Conservation (phyloP, 2,329 filamentous ascomycete genomes). For the Fusarium caatingaense region DNA sequence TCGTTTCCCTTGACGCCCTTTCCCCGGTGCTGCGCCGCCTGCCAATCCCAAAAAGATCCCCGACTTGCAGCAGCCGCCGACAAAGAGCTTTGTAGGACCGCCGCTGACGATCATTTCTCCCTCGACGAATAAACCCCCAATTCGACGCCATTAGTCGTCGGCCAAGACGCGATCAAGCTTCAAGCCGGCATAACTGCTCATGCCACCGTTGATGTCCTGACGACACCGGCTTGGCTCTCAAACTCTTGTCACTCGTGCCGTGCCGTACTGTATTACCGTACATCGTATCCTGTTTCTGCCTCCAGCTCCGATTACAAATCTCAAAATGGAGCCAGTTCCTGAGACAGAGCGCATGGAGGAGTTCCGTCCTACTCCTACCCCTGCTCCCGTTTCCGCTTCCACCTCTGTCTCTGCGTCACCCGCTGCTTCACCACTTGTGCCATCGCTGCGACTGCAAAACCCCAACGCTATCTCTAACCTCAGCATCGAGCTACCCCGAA, state of each 20-base stretch:
- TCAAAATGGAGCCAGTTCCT: constrained; percentile 73
- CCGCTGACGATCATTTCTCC: constrained; percentile 27
- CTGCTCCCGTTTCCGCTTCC: constrained; percentile 56
- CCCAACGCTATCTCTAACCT: constrained; percentile 52
- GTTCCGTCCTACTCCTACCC: constrained; percentile 69
- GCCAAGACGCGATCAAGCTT: constrained; percentile 29
- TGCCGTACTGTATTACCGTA: constrained; percentile 15
- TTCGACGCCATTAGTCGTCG: constrained; percentile 16
- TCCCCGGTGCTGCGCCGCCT: constrained; percentile 23
- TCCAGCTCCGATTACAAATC: constrained; percentile 35
- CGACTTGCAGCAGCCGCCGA: constrained; percentile 17
- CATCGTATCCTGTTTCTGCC: constrained; percentile 24
- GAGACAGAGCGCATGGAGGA: constrained; percentile 76
- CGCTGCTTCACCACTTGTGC: constrained; percentile 61
- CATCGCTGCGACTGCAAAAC: constrained; percentile 63
- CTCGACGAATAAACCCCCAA: constrained; percentile 19
- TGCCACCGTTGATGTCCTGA: constrained; percentile 41
- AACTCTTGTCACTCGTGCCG: constrained; percentile 34
- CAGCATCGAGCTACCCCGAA: constrained; percentile 59
- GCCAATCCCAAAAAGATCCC: constrained; percentile 6
- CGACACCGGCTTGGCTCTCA: constrained; percentile 39
- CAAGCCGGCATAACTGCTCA: constrained; percentile 42
- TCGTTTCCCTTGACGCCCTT: constrained; percentile 5
- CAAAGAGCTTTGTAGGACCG: constrained; percentile 25
- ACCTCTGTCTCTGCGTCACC: constrained; percentile 57